These are phyloP conservation scores for Lactifluus pinguis DNA, from an alignment of 768 basidiomycete species.

Conservation along the genomic window DNA sequence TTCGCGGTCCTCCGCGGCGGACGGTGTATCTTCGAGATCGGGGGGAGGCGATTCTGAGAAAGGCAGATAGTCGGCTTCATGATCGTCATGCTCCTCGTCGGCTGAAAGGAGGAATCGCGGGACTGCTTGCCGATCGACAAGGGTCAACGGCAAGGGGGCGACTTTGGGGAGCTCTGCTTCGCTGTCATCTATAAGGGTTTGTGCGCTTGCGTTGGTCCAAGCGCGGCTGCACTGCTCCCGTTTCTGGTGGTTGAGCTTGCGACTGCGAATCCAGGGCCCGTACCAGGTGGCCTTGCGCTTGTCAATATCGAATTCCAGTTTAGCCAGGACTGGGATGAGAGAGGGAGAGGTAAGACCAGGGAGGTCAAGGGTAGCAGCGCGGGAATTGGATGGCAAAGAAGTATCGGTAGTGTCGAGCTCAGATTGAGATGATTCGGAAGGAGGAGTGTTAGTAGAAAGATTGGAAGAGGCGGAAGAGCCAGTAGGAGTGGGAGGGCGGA, in stretches of 20 bases:
- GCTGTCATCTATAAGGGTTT: constrained; percentile 16
- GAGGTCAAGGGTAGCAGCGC: constrained; percentile 47
- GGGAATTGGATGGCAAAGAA: constrained; percentile 28
- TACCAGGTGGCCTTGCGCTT: constrained; percentile 73
- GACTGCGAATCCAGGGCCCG: constrained; percentile 68
- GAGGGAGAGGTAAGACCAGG: constrained; percentile 57
- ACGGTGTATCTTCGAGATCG: constrained; percentile 27
- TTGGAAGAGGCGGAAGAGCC: constrained; percentile 46
- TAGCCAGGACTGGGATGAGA: constrained; percentile 78
- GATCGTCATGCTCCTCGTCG: constrained; percentile 19
- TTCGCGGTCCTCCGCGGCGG: constrained; percentile 32
- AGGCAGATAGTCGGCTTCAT: constrained; percentile 3
- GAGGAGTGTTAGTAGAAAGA: constrained; percentile 29
- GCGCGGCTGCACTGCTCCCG: constrained; percentile 25
- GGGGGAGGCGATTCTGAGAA: constrained; percentile 17
- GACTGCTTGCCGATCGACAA: constrained; percentile 36
- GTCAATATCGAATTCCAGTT: constrained; percentile 94
- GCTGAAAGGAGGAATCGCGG: constrained; percentile 19
- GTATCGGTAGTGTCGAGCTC: constrained; percentile 24
- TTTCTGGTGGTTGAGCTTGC: constrained; percentile 52
- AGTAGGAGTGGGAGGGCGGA: constrained; percentile 28
- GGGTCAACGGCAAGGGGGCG: constrained; percentile 39
- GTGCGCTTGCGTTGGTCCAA: not conserved
- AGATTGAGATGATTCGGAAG: constrained; percentile 14
- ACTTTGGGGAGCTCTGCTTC: constrained; percentile 22